Evolutionary conservation across 1,284 basidiomycete species (phyloP).

Genomic region (Rhodotorula sp.): DNA sequence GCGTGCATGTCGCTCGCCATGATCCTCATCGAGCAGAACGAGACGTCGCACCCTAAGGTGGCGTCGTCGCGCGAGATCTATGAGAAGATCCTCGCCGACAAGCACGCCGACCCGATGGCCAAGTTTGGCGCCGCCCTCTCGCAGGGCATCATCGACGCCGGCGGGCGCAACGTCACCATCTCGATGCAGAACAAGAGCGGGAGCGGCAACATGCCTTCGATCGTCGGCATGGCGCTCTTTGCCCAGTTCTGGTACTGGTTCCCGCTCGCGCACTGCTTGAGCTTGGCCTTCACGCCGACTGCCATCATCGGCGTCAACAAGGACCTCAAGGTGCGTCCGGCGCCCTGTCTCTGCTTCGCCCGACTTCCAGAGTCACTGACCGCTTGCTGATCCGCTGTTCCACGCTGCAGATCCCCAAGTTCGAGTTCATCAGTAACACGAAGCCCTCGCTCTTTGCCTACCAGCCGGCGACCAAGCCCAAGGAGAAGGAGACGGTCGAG

Average conservation of each 20-base stretch:
- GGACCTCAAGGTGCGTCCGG: conserved; percentile 67
- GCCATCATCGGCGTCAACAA: conserved; percentile 86
- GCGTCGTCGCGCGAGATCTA: conserved; percentile 77
- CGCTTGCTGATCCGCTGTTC: background rate
- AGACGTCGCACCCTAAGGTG: conserved; percentile 78
- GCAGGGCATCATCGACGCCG: conserved; percentile 94
- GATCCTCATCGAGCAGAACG: conserved; percentile 93
- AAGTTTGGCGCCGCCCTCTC: conserved; percentile 92
- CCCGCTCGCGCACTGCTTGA: conserved; percentile 89
- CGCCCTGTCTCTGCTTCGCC: background rate
- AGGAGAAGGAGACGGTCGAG: conserved; percentile 83
- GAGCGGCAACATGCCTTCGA: conserved; percentile 83
- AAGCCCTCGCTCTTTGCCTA: conserved; percentile 87
- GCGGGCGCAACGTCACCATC: conserved; percentile 91
- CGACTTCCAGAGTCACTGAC: background rate
- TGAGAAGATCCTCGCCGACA: conserved; percentile 83
- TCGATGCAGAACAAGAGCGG: conserved; percentile 87
- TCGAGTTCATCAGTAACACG: conserved; percentile 79
- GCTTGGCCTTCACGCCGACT: conserved; percentile 88
- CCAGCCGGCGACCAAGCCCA: conserved; percentile 76
- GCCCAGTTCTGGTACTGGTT: conserved; percentile 99
- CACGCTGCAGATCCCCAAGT: conserved; percentile 70
- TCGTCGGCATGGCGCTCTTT: conserved; percentile 93
- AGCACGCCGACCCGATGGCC: conserved; percentile 96
- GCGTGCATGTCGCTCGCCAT: conserved; percentile 91